Conservation (phyloP, 2,329 filamentous ascomycete genomes). For the Phoma sp. region DNA sequence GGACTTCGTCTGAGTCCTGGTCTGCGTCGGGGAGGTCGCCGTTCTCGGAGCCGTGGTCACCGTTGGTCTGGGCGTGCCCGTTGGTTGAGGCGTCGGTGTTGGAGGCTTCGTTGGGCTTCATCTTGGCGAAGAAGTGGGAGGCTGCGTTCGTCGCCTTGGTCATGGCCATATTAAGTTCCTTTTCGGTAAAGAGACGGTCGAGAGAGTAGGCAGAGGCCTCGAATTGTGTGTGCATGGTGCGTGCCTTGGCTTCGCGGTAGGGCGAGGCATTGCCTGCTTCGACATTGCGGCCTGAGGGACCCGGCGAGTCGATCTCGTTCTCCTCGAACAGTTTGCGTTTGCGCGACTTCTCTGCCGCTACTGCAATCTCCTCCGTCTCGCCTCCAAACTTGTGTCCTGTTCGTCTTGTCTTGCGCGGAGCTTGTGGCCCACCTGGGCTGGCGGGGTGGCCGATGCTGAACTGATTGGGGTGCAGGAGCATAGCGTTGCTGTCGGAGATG, state of each 20-base stretch:
- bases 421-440: slow-evolving; percentile 66
- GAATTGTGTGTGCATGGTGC: slow-evolving; percentile 61
- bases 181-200: slow-evolving; percentile 70
- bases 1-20: slow-evolving; percentile 47
- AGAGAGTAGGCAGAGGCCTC: slow-evolving; percentile 66
- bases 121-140: slow-evolving; percentile 63
- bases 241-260: slow-evolving; percentile 60
- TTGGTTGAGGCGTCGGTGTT: slow-evolving; percentile 39
- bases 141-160: slow-evolving; percentile 67
- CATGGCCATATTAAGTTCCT: slow-evolving; percentile 67
- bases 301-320: slow-evolving; percentile 65
- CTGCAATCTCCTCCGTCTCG: slow-evolving; percentile 56
- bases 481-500: slow-evolving; percentile 69
- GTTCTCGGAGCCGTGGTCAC: slow-evolving; percentile 44
- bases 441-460: slow-evolving; percentile 70
- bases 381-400: slow-evolving; percentile 61
- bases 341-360: slow-evolving; percentile 58
- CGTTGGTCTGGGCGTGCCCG: slow-evolving; percentile 41
- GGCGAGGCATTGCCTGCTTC: slow-evolving; percentile 57
- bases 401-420: slow-evolving; percentile 68
- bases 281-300: slow-evolving; percentile 55
- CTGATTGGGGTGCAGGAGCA: slow-evolving; percentile 69
- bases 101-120: slow-evolving; percentile 46
- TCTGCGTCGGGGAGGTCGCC: slow-evolving; percentile 49
- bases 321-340: slow-evolving; percentile 65